These are phyloP conservation scores for Ganoderma leucocontextum DNA, from an alignment of 1,284 basidiomycete species.

Conservation along the genomic window DNA sequence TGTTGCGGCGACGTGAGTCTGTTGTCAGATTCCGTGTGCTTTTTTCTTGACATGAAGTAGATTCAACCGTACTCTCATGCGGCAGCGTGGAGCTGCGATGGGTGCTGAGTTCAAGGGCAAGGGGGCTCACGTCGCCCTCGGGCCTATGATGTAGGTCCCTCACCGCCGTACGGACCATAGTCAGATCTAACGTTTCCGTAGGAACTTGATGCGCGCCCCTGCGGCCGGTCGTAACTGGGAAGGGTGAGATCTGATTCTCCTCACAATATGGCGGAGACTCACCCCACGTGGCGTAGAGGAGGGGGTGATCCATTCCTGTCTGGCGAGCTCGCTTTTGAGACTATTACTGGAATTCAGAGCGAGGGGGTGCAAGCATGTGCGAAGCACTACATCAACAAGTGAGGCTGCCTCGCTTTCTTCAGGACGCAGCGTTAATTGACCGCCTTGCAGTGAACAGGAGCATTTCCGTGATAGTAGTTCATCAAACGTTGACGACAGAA, in stretches of 20 bases:
- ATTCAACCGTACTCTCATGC: slow-evolving; percentile 75
- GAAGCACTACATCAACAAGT: slow-evolving; percentile 72
- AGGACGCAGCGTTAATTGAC: not conserved
- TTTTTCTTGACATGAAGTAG: slow-evolving; percentile 32
- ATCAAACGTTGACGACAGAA: slow-evolving; percentile 75
- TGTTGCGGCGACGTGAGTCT: slow-evolving; percentile 65
- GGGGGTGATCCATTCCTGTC: slow-evolving; percentile 70
- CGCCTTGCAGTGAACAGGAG: slow-evolving; percentile 56
- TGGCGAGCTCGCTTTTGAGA: slow-evolving; percentile 67
- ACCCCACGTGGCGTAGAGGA: slow-evolving; percentile 35
- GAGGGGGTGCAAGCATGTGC: slow-evolving; percentile 66
- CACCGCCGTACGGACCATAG: not conserved
- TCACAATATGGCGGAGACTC: slow-evolving; percentile 4
- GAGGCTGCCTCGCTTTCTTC: slow-evolving; percentile 10
- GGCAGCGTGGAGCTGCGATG: slow-evolving; percentile 67
- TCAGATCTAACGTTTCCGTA: slow-evolving; percentile 32
- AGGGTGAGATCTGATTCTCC: slow-evolving; percentile 46
- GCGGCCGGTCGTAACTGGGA: slow-evolving; percentile 81
- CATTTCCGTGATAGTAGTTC: slow-evolving; percentile 60
- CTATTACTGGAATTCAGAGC: slow-evolving; percentile 67
- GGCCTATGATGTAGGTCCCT: slow-evolving; percentile 55
- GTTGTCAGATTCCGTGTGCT: not conserved
- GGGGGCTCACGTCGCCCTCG: slow-evolving; percentile 70
- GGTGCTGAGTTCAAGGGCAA: slow-evolving; percentile 77
- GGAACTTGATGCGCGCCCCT: slow-evolving; percentile 67